phyloP scores from a whole-genome alignment of 768 basidiomycete species.

The Tylopilus felleus region DNA sequence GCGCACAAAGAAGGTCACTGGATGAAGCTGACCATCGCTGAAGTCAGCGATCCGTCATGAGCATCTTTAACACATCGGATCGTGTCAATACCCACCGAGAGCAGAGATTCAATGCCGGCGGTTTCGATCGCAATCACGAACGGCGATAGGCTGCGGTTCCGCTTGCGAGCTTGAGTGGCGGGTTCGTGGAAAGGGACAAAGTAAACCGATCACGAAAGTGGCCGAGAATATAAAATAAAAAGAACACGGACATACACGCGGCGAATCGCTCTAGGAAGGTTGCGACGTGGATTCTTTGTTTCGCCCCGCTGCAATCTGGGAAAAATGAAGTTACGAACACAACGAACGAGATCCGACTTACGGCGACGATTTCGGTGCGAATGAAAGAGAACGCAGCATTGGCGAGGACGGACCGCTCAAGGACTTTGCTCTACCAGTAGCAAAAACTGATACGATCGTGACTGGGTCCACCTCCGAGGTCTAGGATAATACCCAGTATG shows the following conservation, averaged over 20 bases:
- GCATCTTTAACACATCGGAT: slow-evolving; percentile 3
- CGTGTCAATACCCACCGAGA: slow-evolving; percentile 51
- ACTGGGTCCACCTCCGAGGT: slow-evolving; percentile 84
- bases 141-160: slow-evolving; percentile 73
- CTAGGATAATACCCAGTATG: slow-evolving; percentile 69
- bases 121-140: slow-evolving; percentile 87
- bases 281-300: slow-evolving; percentile 80
- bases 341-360: slow-evolving; percentile 34
- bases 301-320: slow-evolving; percentile 84
- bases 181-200: slow-evolving; percentile 73
- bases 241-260: slow-evolving; percentile 76
- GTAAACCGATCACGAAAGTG: slow-evolving; percentile 74
- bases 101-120: slow-evolving; percentile 81
- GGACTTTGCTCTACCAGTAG: slow-evolving; percentile 76
- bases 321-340: slow-evolving; percentile 10
- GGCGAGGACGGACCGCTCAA: slow-evolving; percentile 66
- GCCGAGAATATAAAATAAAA: slow-evolving; percentile 71
- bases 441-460: slow-evolving; percentile 60
- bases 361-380: slow-evolving; percentile 92
- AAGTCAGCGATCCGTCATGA: slow-evolving; percentile 60
- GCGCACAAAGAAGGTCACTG: too few species aligned
- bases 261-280: slow-evolving; percentile 54
- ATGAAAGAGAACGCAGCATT: slow-evolving; percentile 93
- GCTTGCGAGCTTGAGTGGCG: slow-evolving; percentile 44
- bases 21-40: slow-evolving; percentile 92